Evolutionary conservation across 2,329 filamentous ascomycete species (phyloP).

Genomic region (Knoxdaviesia proteae): DNA sequence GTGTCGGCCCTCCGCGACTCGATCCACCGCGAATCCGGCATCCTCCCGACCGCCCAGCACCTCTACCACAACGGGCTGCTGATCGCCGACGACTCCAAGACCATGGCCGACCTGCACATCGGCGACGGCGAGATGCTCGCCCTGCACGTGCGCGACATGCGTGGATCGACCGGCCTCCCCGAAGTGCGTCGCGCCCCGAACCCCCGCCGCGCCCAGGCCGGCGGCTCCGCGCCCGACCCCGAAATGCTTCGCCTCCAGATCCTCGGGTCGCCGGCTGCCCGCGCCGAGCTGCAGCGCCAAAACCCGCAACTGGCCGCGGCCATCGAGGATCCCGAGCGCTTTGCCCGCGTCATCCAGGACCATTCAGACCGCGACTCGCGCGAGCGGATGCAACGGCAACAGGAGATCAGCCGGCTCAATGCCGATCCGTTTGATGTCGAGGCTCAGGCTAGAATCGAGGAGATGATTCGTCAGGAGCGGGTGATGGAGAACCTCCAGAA

Average conservation of each 20-base stretch:
- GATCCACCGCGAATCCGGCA: conserved; percentile 63
- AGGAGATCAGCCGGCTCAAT: conserved; percentile 69
- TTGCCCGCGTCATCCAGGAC: conserved; percentile 49
- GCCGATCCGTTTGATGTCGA: conserved; percentile 89
- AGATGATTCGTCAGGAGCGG: conserved; percentile 86
- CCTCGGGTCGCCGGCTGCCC: conserved; percentile 54
- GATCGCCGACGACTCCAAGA: conserved; percentile 57
- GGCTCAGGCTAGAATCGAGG: conserved; percentile 78
- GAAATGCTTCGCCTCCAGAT: conserved; percentile 71
- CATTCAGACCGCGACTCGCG: conserved; percentile 51
- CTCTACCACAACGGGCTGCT: conserved; percentile 80
- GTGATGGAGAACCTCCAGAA: conserved; percentile 93
- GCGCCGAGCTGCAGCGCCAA: conserved; percentile 47
- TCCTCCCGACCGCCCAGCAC: conserved; percentile 53
- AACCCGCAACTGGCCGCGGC: conserved; percentile 60
- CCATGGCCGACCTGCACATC: conserved; percentile 62
- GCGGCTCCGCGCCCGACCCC: conserved; percentile 32
- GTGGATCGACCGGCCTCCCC: conserved; percentile 22
- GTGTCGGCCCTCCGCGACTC: conserved; percentile 71
- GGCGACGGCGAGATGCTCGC: conserved; percentile 83
- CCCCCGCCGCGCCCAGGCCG: conserved; percentile 7
- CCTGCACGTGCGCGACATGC: conserved; percentile 51
- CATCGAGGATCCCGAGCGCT: conserved; percentile 55
- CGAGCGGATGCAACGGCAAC: conserved; percentile 55
- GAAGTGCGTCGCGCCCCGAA: conserved; percentile 5